Evolutionary conservation across 352 stramenopile genomes (phyloP).

Genomic region (Globisporangium nagaii): DNA sequence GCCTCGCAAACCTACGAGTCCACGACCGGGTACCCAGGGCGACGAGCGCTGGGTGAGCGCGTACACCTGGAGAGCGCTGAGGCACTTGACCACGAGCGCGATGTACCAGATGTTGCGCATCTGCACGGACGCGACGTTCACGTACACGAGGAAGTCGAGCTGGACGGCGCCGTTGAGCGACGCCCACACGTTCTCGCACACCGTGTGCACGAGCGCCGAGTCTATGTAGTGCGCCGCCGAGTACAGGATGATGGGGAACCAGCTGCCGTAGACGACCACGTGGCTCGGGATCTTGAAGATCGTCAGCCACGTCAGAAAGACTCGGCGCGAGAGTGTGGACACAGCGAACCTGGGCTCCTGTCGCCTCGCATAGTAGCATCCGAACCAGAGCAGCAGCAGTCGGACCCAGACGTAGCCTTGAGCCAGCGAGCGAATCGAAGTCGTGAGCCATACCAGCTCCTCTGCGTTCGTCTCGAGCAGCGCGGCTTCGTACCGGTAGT

Average conservation of each 20-base stretch:
- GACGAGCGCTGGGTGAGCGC: background rate
- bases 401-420: constrained; percentile 23
- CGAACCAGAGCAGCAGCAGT: background rate
- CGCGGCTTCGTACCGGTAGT: constrained; percentile 24
- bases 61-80: background rate
- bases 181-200: constrained; percentile 12
- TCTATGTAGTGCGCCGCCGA: constrained; percentile 11
- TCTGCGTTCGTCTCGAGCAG: constrained; percentile 26
- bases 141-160: constrained; percentile 14
- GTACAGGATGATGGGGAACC: constrained; percentile 14
- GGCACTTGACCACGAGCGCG: constrained; percentile 1
- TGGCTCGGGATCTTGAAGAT: constrained; percentile 13
- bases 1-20: background rate
- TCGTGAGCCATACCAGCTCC: constrained; percentile 27
- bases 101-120: constrained; percentile 18
- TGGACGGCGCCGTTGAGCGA: constrained; percentile 9
- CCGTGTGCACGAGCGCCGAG: constrained; percentile 5
- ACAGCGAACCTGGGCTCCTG: background rate
- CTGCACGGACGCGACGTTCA: constrained; percentile 9
- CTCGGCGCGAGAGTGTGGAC: background rate
- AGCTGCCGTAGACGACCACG: constrained; percentile 16
- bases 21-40: background rate
- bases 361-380: constrained; percentile 5
- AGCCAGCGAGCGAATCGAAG: constrained; percentile 16
- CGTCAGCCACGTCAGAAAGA: background rate